Conservation (phyloP, 2,329 filamentous ascomycete genomes). For the Hymenoscyphus scutula region DNA sequence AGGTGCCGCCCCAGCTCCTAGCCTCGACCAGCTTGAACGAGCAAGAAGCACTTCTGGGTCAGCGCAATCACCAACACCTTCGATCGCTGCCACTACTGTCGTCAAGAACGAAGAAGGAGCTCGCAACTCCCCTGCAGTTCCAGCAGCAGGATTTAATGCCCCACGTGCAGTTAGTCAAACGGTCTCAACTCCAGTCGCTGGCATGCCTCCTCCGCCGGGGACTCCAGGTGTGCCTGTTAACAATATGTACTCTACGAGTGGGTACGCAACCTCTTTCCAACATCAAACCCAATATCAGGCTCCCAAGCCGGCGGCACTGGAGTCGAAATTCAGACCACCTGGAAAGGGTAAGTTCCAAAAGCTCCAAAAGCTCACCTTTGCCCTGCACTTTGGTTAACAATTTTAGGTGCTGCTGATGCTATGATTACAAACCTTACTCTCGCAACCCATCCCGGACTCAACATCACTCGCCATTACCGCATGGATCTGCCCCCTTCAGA, state of each 20-base stretch:
- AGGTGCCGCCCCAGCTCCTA: slow-evolving; percentile 27
- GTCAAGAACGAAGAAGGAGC: slow-evolving; percentile 41
- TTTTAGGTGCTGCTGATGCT: slow-evolving; percentile 55
- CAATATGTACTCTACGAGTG: slow-evolving; percentile 25
- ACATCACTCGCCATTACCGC: slow-evolving; percentile 58
- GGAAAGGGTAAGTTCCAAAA: slow-evolving; percentile 45
- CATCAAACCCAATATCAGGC: slow-evolving; percentile 31
- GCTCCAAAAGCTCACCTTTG: slow-evolving; percentile 11
- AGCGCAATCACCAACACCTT: slow-evolving; percentile 35
- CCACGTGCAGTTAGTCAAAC: slow-evolving; percentile 42
- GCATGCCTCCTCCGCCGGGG: slow-evolving; percentile 35
- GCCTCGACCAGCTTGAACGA: slow-evolving; percentile 32
- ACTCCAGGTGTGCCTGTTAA: slow-evolving; percentile 28
- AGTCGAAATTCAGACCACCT: slow-evolving; percentile 43
- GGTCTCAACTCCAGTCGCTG: slow-evolving; percentile 27
- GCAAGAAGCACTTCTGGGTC: slow-evolving; percentile 35
- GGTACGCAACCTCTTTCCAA: slow-evolving; percentile 34
- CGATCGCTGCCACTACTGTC: slow-evolving; percentile 26
- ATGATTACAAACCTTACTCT: slow-evolving; percentile 66
- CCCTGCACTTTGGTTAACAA: slow-evolving; percentile 24
- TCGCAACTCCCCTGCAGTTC: slow-evolving; percentile 33
- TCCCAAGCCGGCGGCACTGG: slow-evolving; percentile 39
- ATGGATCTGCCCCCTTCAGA: slow-evolving; percentile 64
- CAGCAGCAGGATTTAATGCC: slow-evolving; percentile 23
- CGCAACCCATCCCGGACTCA: slow-evolving; percentile 65